These are phyloP conservation scores for Arctium minus DNA, from an alignment of 129 eudicot genomes.

Conservation along the genomic window DNA sequence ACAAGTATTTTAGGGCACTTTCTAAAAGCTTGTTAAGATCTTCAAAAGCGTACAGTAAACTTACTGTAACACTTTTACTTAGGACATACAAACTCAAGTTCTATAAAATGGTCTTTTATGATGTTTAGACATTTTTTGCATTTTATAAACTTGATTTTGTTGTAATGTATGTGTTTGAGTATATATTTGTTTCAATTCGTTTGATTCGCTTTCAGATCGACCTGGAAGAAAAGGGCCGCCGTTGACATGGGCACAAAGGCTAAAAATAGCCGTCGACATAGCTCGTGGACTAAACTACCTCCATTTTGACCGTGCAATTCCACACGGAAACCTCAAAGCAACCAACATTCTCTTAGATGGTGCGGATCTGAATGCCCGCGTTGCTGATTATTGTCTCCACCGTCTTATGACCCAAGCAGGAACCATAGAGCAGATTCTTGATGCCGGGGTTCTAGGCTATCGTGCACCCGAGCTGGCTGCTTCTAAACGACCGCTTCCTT, in stretches of 20 bases:
- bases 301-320: conserved; percentile 95
- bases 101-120: neutral
- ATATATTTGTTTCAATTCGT: neutral
- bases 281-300: conserved; percentile 99
- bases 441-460: conserved; percentile 93
- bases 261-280: conserved; percentile 89
- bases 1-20: neutral
- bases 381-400: conserved; percentile 94
- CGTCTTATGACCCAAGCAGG: conserved; percentile 99
- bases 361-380: conserved; percentile 71
- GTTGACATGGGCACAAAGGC: conserved; percentile 84
- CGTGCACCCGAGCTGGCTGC: conserved; percentile 91
- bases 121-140: neutral
- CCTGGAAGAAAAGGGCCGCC: conserved; percentile 96
- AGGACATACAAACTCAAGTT: neutral
- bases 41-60: too few species aligned
- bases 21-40: neutral
- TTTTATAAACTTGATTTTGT: neutral
- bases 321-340: conserved; percentile 98
- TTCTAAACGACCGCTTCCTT: conserved; percentile 91
- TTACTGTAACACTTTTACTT: too few species aligned
- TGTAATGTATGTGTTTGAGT: too few species aligned
- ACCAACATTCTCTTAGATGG: conserved; percentile 82
- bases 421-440: conserved; percentile 87
- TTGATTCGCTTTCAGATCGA: conserved; percentile 54